Conservation (phyloP, 2,329 filamentous ascomycete genomes). For the Botrytis tulipae region DNA sequence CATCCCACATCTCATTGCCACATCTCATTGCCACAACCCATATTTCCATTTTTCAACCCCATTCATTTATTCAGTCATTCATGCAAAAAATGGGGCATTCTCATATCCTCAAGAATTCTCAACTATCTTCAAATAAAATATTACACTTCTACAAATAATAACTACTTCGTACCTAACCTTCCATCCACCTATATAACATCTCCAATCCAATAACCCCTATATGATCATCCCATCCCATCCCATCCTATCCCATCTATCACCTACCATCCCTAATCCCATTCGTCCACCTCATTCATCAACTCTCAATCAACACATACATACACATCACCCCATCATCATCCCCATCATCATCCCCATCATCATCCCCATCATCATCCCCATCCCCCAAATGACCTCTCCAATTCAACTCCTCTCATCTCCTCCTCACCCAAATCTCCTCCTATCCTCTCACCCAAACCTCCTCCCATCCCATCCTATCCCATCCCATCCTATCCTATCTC, state of each 20-base stretch:
- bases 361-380: not conserved
- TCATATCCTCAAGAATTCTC: too few species aligned
- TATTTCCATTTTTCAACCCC: not conserved
- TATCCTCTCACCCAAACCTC: not conserved
- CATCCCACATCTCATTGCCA: not conserved
- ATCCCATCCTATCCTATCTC: not conserved
- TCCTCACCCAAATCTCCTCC: too few species aligned
- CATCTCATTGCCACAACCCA: not conserved
- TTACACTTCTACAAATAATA: not conserved
- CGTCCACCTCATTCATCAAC: not conserved
- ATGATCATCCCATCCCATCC: not conserved
- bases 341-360: too few species aligned
- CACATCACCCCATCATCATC: too few species aligned
- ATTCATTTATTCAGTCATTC: not conserved
- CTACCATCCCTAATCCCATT: not conserved
- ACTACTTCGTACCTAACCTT: not conserved
- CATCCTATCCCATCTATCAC: not conserved
- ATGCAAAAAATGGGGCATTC: not conserved
- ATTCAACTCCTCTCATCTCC: not conserved
- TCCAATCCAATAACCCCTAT: not conserved
- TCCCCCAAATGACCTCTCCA: not conserved
- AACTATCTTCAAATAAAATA: too few species aligned
- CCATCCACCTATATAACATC: not conserved
- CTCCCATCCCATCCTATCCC: too few species aligned
- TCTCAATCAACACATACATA: too few species aligned